Evolutionary conservation across 495 filamentous ascomycete species (phyloP).

Genomic region (Trichoderma virens): DNA sequence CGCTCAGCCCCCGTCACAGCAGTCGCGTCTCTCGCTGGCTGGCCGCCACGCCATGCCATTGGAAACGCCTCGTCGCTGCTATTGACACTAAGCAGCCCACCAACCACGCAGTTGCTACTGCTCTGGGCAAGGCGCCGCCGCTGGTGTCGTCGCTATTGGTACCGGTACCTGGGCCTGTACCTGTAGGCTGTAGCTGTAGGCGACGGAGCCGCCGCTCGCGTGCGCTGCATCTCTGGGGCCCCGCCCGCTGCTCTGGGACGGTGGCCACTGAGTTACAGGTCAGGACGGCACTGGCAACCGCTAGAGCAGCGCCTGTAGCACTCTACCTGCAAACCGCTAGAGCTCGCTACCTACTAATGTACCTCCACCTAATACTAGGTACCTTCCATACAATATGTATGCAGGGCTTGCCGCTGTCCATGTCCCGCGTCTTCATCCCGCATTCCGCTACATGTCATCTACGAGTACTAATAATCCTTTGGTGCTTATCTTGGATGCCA

Average conservation of each 20-base stretch:
- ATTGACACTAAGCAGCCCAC: background rate
- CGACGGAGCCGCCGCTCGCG: conserved; percentile 7
- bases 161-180: background rate
- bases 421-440: background rate
- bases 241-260: background rate
- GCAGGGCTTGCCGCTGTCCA: background rate
- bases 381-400: too few species aligned
- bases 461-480: too few species aligned
- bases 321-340: too few species aligned
- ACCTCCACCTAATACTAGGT: too few species aligned
- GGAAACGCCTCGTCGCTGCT: background rate
- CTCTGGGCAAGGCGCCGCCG: conserved; percentile 4
- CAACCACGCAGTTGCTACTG: conserved; percentile 1
- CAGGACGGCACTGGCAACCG: background rate
- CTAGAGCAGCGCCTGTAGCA: too few species aligned
- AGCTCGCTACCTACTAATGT: too few species aligned
- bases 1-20: background rate
- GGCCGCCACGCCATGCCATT: background rate
- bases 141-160: background rate
- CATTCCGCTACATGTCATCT: background rate
- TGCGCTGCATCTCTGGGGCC: conserved; percentile 7
- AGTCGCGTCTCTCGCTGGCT: background rate
- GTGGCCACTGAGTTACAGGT: background rate
- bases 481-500: too few species aligned
- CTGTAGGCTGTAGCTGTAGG: too few species aligned